These are phyloP conservation scores for Leucaena leucocephala DNA, from an alignment of 306 rosid genomes.

Conservation along the genomic window DNA sequence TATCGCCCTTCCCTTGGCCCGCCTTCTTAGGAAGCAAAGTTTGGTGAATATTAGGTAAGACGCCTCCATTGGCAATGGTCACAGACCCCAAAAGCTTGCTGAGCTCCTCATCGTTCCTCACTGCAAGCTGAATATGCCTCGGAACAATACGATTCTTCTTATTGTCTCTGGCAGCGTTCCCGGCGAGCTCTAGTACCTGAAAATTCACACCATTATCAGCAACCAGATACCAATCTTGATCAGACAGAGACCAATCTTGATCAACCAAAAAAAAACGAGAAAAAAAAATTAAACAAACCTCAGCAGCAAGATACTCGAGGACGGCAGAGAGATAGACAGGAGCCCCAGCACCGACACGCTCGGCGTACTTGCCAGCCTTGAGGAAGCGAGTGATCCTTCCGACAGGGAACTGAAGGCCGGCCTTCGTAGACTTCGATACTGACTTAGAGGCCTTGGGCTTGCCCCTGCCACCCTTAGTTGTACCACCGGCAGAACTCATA, in stretches of 20 bases:
- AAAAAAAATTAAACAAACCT: constrained; percentile 42
- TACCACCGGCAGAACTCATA: constrained; percentile 76
- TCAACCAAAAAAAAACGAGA: not conserved
- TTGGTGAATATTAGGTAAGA: constrained; percentile 70
- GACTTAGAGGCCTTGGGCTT: constrained; percentile 89
- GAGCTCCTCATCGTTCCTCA: constrained; percentile 83
- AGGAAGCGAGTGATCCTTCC: constrained; percentile 86
- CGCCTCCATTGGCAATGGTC: constrained; percentile 79
- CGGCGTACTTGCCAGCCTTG: constrained; percentile 87
- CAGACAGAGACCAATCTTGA: not conserved
- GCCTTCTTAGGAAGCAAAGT: constrained; percentile 74
- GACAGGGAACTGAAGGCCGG: constrained; percentile 89
- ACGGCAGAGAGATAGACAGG: constrained; percentile 92
- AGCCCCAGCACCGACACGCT: constrained; percentile 94
- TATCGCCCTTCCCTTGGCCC: constrained; percentile 77
- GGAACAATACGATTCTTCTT: constrained; percentile 90
- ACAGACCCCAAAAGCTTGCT: constrained; percentile 84
- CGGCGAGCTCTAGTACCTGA: constrained; percentile 84
- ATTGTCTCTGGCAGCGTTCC: constrained; percentile 89
- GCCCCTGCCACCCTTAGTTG: constrained; percentile 94
- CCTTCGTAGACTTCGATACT: constrained; percentile 78
- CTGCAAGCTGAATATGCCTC: constrained; percentile 85
- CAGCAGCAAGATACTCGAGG: constrained; percentile 88
- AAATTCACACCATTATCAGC: not conserved
- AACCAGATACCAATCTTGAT: not conserved